Conservation (phyloP, 1,139 yeast species). For the Pichia sp. region DNA sequence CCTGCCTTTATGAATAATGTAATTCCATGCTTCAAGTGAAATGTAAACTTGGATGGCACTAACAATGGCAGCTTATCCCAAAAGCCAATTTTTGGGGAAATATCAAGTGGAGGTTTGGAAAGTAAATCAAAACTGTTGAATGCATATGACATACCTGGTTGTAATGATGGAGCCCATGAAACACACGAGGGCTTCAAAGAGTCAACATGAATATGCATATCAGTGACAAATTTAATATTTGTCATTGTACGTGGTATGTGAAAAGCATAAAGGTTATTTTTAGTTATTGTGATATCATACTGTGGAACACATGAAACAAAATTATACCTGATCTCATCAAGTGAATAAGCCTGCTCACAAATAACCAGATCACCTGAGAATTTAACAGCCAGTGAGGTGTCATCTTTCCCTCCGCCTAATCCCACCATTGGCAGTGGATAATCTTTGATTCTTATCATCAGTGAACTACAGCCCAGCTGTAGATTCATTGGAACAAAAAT, state of each 20-base stretch:
- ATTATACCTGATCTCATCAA: conserved; percentile 35
- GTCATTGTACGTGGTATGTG: conserved; percentile 43
- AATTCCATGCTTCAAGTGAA: conserved; percentile 31
- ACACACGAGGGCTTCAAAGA: conserved; percentile 37
- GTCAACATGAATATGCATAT: conserved; percentile 33
- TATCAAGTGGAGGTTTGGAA: conserved; percentile 53
- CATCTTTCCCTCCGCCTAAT: conserved; percentile 21
- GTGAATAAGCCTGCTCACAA: conserved; percentile 36
- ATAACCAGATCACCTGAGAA: conserved; percentile 40
- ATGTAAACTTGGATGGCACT: conserved; percentile 39
- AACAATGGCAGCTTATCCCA: conserved; percentile 50
- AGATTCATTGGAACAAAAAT: conserved; percentile 59
- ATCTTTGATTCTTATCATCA: conserved; percentile 36
- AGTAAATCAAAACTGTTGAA: conserved; percentile 48
- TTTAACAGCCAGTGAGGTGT: conserved; percentile 13
- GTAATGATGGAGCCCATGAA: conserved; percentile 50
- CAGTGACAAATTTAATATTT: conserved; percentile 40
- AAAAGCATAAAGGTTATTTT: conserved; percentile 31
- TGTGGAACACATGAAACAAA: conserved; percentile 33
- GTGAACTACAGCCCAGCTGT: conserved; percentile 32
- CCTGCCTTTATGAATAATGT: conserved; percentile 46
- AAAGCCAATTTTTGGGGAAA: conserved; percentile 44
- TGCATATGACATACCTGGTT: conserved; percentile 46
- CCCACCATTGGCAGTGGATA: conserved; percentile 43
- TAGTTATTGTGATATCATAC: conserved; percentile 13